phyloP scores from a whole-genome alignment of 1,284 basidiomycete species.

The Trichosporon sp. region DNA sequence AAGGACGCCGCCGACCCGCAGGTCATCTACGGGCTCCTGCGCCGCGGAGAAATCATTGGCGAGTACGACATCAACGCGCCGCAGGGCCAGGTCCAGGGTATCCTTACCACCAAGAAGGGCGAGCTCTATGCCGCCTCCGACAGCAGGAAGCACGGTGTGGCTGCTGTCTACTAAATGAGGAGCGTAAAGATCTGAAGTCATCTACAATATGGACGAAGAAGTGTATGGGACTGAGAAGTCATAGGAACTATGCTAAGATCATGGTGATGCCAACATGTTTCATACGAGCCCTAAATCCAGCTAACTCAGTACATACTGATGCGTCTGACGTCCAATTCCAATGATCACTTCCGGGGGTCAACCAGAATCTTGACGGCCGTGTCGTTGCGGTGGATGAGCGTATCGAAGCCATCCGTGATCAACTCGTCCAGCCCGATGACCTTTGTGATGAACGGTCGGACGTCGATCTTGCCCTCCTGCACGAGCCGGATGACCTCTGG shows the following conservation, averaged over 20 bases:
- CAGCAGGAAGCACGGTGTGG: constrained; percentile 41
- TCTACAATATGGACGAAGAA: neutral
- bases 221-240: too few species aligned
- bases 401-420: constrained; percentile 14
- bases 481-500: constrained; percentile 16
- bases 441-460: constrained; percentile 17
- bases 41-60: constrained; percentile 66
- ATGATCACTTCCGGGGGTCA: constrained; percentile 9
- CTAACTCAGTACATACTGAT: neutral
- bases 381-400: constrained; percentile 19
- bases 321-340: too few species aligned
- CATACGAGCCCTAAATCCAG: too few species aligned
- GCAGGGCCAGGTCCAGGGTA: constrained; percentile 56
- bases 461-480: constrained; percentile 15
- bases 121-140: constrained; percentile 34
- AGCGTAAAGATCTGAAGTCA: neutral
- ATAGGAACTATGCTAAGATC: neutral
- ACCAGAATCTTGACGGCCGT: constrained; percentile 22
- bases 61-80: constrained; percentile 48
- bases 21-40: constrained; percentile 56
- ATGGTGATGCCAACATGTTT: too few species aligned
- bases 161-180: constrained; percentile 34
- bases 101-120: constrained; percentile 54
- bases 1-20: constrained; percentile 53
- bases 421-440: constrained; percentile 18